phyloP scores from a whole-genome alignment of 805 yeast species.

The Ogataea paradorogensis region DNA sequence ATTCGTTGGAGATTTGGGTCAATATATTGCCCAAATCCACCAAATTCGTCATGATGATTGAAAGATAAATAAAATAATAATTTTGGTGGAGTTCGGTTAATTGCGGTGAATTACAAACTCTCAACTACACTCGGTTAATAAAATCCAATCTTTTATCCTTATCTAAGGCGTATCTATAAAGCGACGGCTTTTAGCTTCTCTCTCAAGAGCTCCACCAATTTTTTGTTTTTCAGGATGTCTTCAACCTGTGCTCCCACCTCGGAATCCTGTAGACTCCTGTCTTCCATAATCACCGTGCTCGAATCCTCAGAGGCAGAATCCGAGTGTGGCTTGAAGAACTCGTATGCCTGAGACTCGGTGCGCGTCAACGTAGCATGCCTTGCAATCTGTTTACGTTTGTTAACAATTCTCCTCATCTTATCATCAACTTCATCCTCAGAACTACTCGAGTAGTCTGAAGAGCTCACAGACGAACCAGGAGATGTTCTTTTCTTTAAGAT shows the following conservation, averaged over 20 bases:
- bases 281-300: slow-evolving; percentile 15
- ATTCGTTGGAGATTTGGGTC: slow-evolving; percentile 5
- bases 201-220: slow-evolving; percentile 15
- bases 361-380: slow-evolving; percentile 20
- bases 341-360: slow-evolving; percentile 33
- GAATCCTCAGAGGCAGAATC: slow-evolving; percentile 13
- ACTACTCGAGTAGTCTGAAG: slow-evolving; percentile 17
- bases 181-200: slow-evolving; percentile 4
- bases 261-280: background rate
- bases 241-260: slow-evolving; percentile 21
- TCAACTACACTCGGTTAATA: no score
- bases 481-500: slow-evolving; percentile 17
- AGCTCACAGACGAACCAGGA: slow-evolving; percentile 8
- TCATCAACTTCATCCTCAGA: slow-evolving; percentile 14
- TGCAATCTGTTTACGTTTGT: slow-evolving; percentile 5
- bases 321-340: slow-evolving; percentile 20
- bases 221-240: slow-evolving; percentile 19
- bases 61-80: background rate
- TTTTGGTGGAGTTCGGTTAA: background rate
- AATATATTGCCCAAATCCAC: slow-evolving; percentile 3
- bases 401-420: background rate
- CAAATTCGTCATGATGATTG: slow-evolving; percentile 1
- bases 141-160: background rate
- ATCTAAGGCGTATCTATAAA: slow-evolving; percentile 3
- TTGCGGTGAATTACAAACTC: no score